phyloP scores from a whole-genome alignment of 140 eudicot genomes.

The Stevia rebaudiana region DNA sequence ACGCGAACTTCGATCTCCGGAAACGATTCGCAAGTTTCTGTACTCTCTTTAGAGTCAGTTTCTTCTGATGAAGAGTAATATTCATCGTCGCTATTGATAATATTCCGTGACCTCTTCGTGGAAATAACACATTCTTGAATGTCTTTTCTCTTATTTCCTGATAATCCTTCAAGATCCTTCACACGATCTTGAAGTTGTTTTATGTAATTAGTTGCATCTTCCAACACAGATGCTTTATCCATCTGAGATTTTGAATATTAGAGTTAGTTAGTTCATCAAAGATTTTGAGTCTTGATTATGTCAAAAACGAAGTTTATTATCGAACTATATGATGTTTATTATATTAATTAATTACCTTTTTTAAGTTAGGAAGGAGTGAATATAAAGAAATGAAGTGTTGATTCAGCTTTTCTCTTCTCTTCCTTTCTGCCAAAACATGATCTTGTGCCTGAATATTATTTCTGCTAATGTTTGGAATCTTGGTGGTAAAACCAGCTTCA shows the following conservation, averaged over 20 bases:
- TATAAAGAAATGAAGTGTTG: constrained; percentile 43
- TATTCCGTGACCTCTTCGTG: constrained; percentile 5
- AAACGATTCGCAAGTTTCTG: background rate
- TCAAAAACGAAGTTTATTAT: too few relatives aligned
- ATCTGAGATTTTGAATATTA: constrained; percentile 17
- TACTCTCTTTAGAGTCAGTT: constrained; percentile 6
- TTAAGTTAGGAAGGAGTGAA: constrained; percentile 45
- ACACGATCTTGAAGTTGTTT: constrained; percentile 47
- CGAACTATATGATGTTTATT: too few relatives aligned
- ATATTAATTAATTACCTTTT: constrained; percentile 33
- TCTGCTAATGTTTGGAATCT: constrained; percentile 10
- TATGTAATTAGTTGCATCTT: constrained; percentile 51
- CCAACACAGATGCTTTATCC: constrained; percentile 57
- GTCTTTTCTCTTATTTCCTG: constrained; percentile 17
- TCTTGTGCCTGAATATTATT: constrained; percentile 36
- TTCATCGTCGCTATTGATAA: constrained; percentile 19
- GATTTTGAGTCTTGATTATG: too few relatives aligned
- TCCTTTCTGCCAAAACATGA: constrained; percentile 57
- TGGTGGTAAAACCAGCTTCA: background rate
- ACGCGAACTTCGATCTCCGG: constrained; percentile 36
- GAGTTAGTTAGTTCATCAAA: background rate
- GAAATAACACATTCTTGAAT: constrained; percentile 25
- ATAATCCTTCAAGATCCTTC: constrained; percentile 34
- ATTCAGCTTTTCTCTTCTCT: constrained; percentile 44
- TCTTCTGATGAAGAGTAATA: constrained; percentile 18